phyloP scores from a whole-genome alignment of 176 grass and related monocot species.

The Raddia guianensis region DNA sequence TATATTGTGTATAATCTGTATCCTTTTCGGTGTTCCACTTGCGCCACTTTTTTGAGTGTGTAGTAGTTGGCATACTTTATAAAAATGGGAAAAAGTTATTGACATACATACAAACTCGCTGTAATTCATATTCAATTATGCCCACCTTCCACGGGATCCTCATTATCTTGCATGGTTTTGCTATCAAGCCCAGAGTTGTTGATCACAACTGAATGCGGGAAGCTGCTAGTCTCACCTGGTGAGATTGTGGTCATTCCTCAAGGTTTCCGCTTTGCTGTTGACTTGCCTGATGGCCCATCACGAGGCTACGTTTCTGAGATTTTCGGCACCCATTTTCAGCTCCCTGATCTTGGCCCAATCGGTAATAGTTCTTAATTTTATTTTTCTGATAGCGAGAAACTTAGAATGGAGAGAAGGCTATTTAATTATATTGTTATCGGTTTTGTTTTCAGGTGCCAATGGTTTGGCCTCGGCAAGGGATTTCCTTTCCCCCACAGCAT shows the following conservation, averaged over 20 bases:
- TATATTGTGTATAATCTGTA: too few species aligned
- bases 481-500: slow-evolving; percentile 82
- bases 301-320: slow-evolving; percentile 91
- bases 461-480: slow-evolving; percentile 82
- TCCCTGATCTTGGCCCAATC: slow-evolving; percentile 92
- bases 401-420: neutral
- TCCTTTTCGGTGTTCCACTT: neutral
- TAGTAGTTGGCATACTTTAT: neutral
- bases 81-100: neutral
- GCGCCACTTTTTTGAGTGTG: neutral
- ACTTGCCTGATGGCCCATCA: slow-evolving; percentile 77
- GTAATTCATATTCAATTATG: neutral
- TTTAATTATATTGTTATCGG: neutral
- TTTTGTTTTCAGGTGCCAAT: slow-evolving; percentile 68
- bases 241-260: slow-evolving; percentile 94
- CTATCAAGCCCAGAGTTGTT: slow-evolving; percentile 74
- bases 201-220: slow-evolving; percentile 91
- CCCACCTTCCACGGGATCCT: slow-evolving; percentile 3
- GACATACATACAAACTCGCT: neutral
- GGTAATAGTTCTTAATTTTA: slow-evolving; percentile 48
- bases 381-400: neutral
- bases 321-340: slow-evolving; percentile 87
- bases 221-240: slow-evolving; percentile 68
- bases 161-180: slow-evolving; percentile 28
- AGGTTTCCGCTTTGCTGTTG: slow-evolving; percentile 79